Conservation (phyloP, 805 yeast genomes). For the Candida orba region DNA sequence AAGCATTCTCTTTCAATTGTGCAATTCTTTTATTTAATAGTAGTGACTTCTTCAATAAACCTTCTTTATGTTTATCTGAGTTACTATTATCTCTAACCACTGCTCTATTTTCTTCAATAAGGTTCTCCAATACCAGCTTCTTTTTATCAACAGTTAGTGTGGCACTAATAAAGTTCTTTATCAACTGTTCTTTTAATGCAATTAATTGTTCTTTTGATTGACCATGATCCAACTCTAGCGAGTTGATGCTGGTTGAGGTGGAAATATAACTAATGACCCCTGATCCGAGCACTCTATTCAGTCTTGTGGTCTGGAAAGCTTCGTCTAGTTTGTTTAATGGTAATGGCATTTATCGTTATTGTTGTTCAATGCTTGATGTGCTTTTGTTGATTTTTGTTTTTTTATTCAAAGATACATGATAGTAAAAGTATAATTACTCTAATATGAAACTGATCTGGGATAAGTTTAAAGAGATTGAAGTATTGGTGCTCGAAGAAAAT, state of each 20-base stretch:
- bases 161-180: constrained; percentile 4
- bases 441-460: constrained; percentile 1
- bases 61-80: constrained; percentile 3
- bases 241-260: constrained; percentile 1
- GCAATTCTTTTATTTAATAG: constrained; percentile 4
- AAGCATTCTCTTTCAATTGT: constrained; percentile 6
- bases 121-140: constrained; percentile 6
- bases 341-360: constrained; percentile 3
- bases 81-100: constrained; percentile 2
- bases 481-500: background rate
- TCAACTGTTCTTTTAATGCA: constrained; percentile 1
- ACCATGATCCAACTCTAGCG: constrained; percentile 1
- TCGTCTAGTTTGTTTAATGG: constrained; percentile 3
- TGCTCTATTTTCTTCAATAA: background rate
- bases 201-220: constrained; percentile 2
- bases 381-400: background rate
- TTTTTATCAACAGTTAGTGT: constrained; percentile 4
- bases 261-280: constrained; percentile 1
- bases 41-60: constrained; percentile 5
- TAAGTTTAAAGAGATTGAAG: background rate
- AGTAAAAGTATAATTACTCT: background rate
- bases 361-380: background rate
- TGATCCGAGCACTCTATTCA: constrained; percentile 3
- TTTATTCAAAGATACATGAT: background rate
- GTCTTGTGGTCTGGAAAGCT: constrained; percentile 2